Percentiles rank a stretch among this genome's conserved stretches.
Evolutionary conservation across 768 basidiomycete genomes (phyloP).

Genomic region (Hygrocybe punicea): DNA sequence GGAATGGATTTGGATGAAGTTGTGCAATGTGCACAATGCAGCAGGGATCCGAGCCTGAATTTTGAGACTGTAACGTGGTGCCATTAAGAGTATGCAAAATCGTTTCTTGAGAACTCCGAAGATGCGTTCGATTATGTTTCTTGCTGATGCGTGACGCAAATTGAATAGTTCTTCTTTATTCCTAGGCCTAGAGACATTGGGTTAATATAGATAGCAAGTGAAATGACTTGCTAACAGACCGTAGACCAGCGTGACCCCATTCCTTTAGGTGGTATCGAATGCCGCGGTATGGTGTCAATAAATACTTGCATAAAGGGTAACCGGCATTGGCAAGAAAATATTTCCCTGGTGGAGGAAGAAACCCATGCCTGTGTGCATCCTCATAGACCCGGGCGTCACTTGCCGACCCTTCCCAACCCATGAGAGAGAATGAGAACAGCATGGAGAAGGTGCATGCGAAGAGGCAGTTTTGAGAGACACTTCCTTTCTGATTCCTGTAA

Average conservation of each 20-base stretch:
- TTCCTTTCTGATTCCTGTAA: slow-evolving; percentile 14
- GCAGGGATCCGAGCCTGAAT: slow-evolving; percentile 22
- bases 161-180: slow-evolving; percentile 26
- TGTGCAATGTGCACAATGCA: slow-evolving; percentile 25
- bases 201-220: neutral
- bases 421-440: slow-evolving; percentile 24
- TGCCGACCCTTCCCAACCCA: slow-evolving; percentile 31
- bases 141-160: slow-evolving; percentile 19
- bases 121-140: slow-evolving; percentile 25
- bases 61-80: slow-evolving; percentile 18
- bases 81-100: slow-evolving; percentile 14
- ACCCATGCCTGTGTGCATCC: slow-evolving; percentile 20
- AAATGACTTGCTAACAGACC: too few species aligned
- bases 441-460: slow-evolving; percentile 28
- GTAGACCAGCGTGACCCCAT: slow-evolving; percentile 27
- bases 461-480: slow-evolving; percentile 29
- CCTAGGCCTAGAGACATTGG: slow-evolving; percentile 13
- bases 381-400: slow-evolving; percentile 23
- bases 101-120: slow-evolving; percentile 23
- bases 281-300: slow-evolving; percentile 37
- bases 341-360: slow-evolving; percentile 27
- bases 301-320: slow-evolving; percentile 27
- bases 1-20: slow-evolving; percentile 24
- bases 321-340: slow-evolving; percentile 41
- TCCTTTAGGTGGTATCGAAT: slow-evolving; percentile 39